phyloP scores from a whole-genome alignment of 176 grass and related monocot genomes.

The Triticum timopheevii region DNA sequence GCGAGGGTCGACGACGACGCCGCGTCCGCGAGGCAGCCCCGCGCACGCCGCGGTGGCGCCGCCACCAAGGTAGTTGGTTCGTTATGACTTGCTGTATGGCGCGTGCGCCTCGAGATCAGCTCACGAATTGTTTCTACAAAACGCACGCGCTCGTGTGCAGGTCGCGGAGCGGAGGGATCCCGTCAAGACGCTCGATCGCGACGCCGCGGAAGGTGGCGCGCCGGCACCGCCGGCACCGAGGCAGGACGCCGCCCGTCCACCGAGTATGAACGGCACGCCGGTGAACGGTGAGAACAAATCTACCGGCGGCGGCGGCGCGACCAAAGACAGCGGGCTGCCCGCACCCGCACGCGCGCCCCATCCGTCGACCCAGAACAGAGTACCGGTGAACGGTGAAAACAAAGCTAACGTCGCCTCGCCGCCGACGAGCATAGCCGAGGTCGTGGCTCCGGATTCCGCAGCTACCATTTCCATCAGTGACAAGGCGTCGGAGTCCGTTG shows the following conservation, averaged over 20 bases:
- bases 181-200: constrained; percentile 27
- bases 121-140: neutral
- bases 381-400: neutral
- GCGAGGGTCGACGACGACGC: neutral
- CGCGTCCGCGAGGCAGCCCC: neutral
- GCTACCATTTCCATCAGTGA: neutral
- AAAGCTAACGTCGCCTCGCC: neutral
- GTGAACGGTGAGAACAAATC: neutral
- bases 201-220: neutral
- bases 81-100: neutral
- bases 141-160: constrained; percentile 6
- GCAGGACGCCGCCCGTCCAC: neutral
- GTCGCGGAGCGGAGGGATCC: constrained; percentile 28
- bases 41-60: neutral
- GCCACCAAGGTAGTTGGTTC: neutral
- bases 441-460: neutral
- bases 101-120: neutral
- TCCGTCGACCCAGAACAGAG: neutral
- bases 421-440: neutral
- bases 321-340: neutral
- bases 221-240: neutral
- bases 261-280: neutral
- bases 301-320: neutral
- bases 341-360: neutral
- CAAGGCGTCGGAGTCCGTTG: neutral